Conservation (phyloP, 1,284 basidiomycete genomes). For the Chondrostereum purpureum region DNA sequence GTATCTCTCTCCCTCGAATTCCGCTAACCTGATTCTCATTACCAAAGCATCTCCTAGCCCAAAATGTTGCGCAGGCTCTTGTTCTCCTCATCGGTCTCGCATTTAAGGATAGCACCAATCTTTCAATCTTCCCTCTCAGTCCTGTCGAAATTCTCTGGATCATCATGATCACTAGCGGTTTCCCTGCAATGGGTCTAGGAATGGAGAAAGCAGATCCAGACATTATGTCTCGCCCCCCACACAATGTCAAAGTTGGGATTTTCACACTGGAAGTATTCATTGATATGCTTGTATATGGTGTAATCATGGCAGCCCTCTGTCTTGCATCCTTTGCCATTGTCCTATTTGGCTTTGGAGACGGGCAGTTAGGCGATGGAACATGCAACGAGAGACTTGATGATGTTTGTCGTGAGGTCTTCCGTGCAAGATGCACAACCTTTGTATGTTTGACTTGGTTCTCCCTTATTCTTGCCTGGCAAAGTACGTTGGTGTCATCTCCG, state of each 20-base stretch:
- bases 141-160: constrained; percentile 67
- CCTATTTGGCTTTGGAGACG: neutral
- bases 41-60: constrained; percentile 35
- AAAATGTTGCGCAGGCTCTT: constrained; percentile 57
- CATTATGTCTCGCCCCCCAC: constrained; percentile 52
- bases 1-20: too few relatives aligned
- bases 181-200: constrained; percentile 55
- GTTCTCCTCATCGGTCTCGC: constrained; percentile 59
- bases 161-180: constrained; percentile 37
- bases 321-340: neutral
- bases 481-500: neutral
- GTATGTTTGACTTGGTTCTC: neutral
- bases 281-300: constrained; percentile 59
- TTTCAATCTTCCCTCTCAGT: constrained; percentile 65
- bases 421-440: neutral
- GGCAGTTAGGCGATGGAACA: neutral
- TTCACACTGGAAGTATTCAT: constrained; percentile 43
- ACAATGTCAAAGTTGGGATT: constrained; percentile 39
- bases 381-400: neutral
- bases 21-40: too few relatives aligned
- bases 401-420: neutral
- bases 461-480: neutral
- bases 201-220: constrained; percentile 50
- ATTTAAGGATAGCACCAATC: constrained; percentile 49
- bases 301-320: constrained; percentile 46